Evolutionary conservation across 1,284 basidiomycete genomes (phyloP).

Genomic region (Sporisorium reilianum): DNA sequence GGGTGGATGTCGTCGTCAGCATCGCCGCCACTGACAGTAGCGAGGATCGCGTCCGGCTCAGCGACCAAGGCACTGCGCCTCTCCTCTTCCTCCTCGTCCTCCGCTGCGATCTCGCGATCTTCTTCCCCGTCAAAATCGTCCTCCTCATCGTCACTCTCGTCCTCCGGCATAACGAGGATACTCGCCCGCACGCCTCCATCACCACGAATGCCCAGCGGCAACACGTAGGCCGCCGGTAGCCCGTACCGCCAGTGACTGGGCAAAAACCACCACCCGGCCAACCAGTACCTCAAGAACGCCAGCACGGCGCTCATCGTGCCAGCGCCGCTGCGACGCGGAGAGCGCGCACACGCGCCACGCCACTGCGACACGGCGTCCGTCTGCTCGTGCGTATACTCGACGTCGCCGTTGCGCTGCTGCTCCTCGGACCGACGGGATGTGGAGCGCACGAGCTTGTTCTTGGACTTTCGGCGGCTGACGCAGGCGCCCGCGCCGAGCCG

Average conservation of each 20-base stretch:
- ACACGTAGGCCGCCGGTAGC: slow-evolving; percentile 51
- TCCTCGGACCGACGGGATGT: slow-evolving; percentile 23
- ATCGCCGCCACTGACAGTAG: neutral
- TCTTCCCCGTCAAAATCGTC: slow-evolving; percentile 34
- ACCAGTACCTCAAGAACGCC: slow-evolving; percentile 51
- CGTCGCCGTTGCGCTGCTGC: slow-evolving; percentile 3
- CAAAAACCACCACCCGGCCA: slow-evolving; percentile 54
- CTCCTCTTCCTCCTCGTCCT: slow-evolving; percentile 37
- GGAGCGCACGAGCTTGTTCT: slow-evolving; percentile 13
- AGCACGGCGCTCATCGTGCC: slow-evolving; percentile 41
- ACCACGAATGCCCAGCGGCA: slow-evolving; percentile 57
- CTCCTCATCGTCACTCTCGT: slow-evolving; percentile 47
- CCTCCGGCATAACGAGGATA: slow-evolving; percentile 52
- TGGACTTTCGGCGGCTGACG: slow-evolving; percentile 28
- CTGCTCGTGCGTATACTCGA: slow-evolving; percentile 16
- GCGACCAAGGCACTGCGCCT: slow-evolving; percentile 10
- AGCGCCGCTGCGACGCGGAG: slow-evolving; percentile 22
- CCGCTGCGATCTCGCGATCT: slow-evolving; percentile 40
- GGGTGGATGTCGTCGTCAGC: neutral
- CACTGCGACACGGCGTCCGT: slow-evolving; percentile 34
- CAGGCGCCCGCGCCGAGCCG: slow-evolving; percentile 24
- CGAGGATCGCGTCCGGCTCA: slow-evolving; percentile 14
- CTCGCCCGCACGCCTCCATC: slow-evolving; percentile 60
- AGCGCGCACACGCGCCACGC: slow-evolving; percentile 36
- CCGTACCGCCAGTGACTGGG: slow-evolving; percentile 52